phyloP scores from a whole-genome alignment of 495 filamentous ascomycete genomes.

The Penicillium desertorum region DNA sequence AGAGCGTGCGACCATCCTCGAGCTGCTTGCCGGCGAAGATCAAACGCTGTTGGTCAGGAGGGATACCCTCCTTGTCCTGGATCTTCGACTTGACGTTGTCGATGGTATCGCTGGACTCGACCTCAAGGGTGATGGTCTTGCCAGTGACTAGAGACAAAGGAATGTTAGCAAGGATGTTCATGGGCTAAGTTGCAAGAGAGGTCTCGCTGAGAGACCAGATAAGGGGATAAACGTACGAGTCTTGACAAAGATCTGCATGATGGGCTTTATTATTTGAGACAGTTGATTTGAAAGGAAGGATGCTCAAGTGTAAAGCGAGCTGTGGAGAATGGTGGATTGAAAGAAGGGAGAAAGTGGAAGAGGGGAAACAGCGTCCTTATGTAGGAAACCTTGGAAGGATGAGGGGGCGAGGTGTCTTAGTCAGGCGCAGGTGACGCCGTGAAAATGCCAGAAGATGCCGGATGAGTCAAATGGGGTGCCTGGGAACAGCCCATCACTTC shows the following conservation, averaged over 20 bases:
- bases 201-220: conserved; percentile 5
- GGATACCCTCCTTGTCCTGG: conserved; percentile 98
- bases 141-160: conserved; percentile 61
- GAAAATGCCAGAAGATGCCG: conserved; percentile 24
- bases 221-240: conserved; percentile 65
- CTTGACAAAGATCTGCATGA: conserved; percentile 99
- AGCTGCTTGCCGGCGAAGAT: conserved; percentile 99
- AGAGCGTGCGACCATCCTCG: conserved; percentile 93
- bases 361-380: conserved; percentile 27
- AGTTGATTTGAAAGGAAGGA: conserved; percentile 18
- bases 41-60: conserved; percentile 95
- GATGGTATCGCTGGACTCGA: conserved; percentile 96
- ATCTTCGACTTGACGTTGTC: conserved; percentile 99
- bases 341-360: conserved; percentile 11
- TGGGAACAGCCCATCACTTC: conserved; percentile 18
- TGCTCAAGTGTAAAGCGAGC: neutral
- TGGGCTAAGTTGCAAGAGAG: conserved; percentile 10
- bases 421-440: conserved; percentile 33
- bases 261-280: conserved; percentile 22
- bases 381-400: conserved; percentile 31
- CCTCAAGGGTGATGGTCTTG: conserved; percentile 99
- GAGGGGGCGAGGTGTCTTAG: conserved; percentile 43
- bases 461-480: conserved; percentile 30
- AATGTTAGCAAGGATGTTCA: conserved; percentile 18
- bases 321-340: conserved; percentile 3